phyloP scores from a whole-genome alignment of 352 stramenopile genomes.

The Globisporangium ultimum region DNA sequence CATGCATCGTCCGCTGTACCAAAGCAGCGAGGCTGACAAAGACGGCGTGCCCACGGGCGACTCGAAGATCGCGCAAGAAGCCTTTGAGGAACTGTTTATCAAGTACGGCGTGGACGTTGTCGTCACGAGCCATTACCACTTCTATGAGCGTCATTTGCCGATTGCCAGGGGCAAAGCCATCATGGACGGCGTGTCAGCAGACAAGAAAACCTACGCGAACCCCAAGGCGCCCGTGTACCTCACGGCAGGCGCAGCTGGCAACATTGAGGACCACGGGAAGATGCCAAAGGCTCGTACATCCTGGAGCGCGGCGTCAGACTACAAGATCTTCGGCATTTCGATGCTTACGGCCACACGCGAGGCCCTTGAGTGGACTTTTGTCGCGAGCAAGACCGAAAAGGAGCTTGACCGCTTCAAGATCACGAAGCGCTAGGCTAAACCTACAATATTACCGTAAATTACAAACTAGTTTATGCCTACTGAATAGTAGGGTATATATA shows the following conservation, averaged over 20 bases:
- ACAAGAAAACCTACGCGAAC: conserved; percentile 56
- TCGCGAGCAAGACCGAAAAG: conserved; percentile 14
- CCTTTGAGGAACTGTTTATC: conserved; percentile 82
- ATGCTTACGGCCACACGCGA: conserved; percentile 23
- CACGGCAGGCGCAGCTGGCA: conserved; percentile 55
- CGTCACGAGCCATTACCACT: conserved; percentile 80
- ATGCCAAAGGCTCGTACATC: conserved; percentile 14
- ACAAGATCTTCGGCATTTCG: conserved; percentile 45
- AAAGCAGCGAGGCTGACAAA: conserved; percentile 14
- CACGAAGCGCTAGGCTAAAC: conserved; percentile 1
- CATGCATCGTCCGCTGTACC: conserved; percentile 47
- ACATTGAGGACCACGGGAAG: conserved; percentile 40
- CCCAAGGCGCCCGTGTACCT: conserved; percentile 65
- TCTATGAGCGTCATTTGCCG: conserved; percentile 76
- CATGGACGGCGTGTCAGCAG: conserved; percentile 37
- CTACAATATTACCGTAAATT: too few species aligned
- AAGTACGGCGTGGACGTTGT: conserved; percentile 87
- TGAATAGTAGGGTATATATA: too few species aligned
- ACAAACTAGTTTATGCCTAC: too few species aligned
- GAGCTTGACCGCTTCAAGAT: conserved; percentile 21
- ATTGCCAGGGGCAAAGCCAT: conserved; percentile 42
- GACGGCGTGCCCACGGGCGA: conserved; percentile 18
- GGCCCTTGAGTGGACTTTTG: conserved; percentile 25
- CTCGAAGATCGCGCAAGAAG: conserved; percentile 33
- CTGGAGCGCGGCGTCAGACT: conserved; percentile 46